Percentiles rank a stretch among this genome's conserved stretches.
These are phyloP conservation scores for Venustampulla echinocandica DNA, from an alignment of 495 filamentous ascomycete species.

Conservation along the genomic window DNA sequence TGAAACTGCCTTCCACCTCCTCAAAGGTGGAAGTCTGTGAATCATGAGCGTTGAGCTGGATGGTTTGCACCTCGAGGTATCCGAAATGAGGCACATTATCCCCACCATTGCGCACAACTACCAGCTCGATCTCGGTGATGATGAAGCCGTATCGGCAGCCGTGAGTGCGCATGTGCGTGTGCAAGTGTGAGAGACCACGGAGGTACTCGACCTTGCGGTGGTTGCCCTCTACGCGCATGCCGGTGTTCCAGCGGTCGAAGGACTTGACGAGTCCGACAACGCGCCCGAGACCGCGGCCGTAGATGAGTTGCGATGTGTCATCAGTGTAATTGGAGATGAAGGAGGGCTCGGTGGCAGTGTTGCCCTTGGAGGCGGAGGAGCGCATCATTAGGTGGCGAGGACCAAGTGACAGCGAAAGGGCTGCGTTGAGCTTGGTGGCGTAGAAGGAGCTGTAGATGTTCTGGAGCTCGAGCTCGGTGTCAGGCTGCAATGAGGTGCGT, in stretches of 20 bases:
- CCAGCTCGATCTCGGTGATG: conserved; percentile 87
- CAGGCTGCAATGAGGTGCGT: conserved; percentile 51
- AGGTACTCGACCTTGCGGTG: conserved; percentile 78
- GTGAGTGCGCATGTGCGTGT: conserved; percentile 85
- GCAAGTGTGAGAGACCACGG: conserved; percentile 70
- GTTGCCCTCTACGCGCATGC: conserved; percentile 76
- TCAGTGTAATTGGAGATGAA: conserved; percentile 28
- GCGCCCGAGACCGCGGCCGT: conserved; percentile 33
- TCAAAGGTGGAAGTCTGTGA: conserved; percentile 14
- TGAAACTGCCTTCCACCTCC: conserved; percentile 14
- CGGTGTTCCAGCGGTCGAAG: conserved; percentile 88
- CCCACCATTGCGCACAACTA: conserved; percentile 73
- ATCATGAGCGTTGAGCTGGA: conserved; percentile 38
- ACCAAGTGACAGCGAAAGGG: conserved; percentile 20
- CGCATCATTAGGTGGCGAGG: conserved; percentile 23
- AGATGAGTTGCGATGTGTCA: conserved; percentile 24
- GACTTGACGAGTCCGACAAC: conserved; percentile 82
- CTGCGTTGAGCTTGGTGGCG: conserved; percentile 30
- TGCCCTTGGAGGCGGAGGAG: conserved; percentile 10
- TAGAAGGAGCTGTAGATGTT: conserved; percentile 49
- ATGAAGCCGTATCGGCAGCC: conserved; percentile 91
- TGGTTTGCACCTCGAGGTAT: conserved; percentile 64
- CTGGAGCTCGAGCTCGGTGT: conserved; percentile 64
- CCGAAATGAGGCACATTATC: conserved; percentile 75
- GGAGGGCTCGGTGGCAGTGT: conserved; percentile 13